phyloP scores from a whole-genome alignment of 495 filamentous ascomycete species.

The Penicillium dipodomyicola region DNA sequence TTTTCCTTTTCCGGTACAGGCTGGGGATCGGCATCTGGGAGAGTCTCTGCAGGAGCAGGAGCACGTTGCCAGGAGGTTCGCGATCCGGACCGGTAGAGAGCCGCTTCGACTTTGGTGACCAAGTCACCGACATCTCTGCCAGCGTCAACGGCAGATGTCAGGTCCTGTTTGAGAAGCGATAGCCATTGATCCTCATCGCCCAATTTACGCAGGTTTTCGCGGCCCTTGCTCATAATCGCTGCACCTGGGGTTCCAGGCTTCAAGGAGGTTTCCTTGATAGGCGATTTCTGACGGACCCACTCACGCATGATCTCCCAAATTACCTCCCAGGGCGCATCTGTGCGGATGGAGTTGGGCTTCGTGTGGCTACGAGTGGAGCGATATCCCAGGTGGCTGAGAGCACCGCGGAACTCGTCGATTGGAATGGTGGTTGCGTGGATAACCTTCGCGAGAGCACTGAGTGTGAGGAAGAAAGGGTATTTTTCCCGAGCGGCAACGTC shows the following conservation, averaged over 20 bases:
- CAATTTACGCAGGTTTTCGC: slow-evolving; percentile 24
- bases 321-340: slow-evolving; percentile 81
- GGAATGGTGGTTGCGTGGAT: slow-evolving; percentile 75
- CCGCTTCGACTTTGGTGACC: slow-evolving; percentile 46
- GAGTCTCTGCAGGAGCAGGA: slow-evolving; percentile 13
- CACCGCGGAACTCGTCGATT: slow-evolving; percentile 71
- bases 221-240: slow-evolving; percentile 55
- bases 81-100: slow-evolving; percentile 42
- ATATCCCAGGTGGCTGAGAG: slow-evolving; percentile 76
- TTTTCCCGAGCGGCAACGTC: slow-evolving; percentile 60
- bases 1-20: slow-evolving; percentile 20
- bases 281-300: slow-evolving; percentile 76
- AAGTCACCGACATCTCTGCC: slow-evolving; percentile 39
- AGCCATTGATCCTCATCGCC: slow-evolving; percentile 26
- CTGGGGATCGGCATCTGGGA: slow-evolving; percentile 4
- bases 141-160: slow-evolving; percentile 33
- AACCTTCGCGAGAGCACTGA: slow-evolving; percentile 65
- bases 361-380: slow-evolving; percentile 78
- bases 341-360: slow-evolving; percentile 84
- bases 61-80: slow-evolving; percentile 17
- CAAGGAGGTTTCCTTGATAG: slow-evolving; percentile 68
- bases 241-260: slow-evolving; percentile 66
- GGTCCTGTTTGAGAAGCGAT: slow-evolving; percentile 34
- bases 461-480: slow-evolving; percentile 85
- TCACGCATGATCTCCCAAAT: slow-evolving; percentile 94